These are phyloP conservation scores for Parmelia sp. DNA, from an alignment of 495 filamentous ascomycete species.

Conservation along the genomic window DNA sequence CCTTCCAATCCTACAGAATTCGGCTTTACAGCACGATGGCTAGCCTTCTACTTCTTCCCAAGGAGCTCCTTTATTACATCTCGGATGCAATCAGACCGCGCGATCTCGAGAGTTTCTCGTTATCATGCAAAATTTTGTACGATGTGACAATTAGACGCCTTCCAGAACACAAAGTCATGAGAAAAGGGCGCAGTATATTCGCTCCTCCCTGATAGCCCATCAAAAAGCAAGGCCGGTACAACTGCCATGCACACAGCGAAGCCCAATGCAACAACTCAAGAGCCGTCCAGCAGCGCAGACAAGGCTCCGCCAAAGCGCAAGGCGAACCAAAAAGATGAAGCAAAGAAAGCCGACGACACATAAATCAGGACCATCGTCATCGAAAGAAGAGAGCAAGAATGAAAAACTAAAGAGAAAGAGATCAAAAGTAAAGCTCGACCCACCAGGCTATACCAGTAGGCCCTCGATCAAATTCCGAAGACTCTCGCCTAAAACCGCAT, in stretches of 20 bases:
- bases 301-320: not conserved
- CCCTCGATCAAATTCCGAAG: not conserved
- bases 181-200: not conserved
- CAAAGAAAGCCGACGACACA: not conserved
- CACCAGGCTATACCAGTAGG: not conserved
- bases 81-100: not conserved
- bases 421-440: conserved; percentile 2
- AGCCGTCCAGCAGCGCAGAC: not conserved
- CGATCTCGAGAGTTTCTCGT: not conserved
- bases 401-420: conserved; percentile 2
- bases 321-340: not conserved
- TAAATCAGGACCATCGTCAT: not conserved
- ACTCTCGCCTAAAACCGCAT: not conserved
- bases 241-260: not conserved
- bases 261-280: not conserved
- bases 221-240: not conserved
- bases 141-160: not conserved
- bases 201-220: not conserved
- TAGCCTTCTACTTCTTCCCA: not conserved
- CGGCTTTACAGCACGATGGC: not conserved
- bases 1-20: too few relatives aligned
- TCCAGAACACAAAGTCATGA: not conserved
- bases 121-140: not conserved
- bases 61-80: not conserved
- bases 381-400: not conserved